Evolutionary conservation across 2,329 filamentous ascomycete genomes (phyloP), one percentile per base, ranked within the genome.

Genomic region (Nemania bipapillata): DNA sequence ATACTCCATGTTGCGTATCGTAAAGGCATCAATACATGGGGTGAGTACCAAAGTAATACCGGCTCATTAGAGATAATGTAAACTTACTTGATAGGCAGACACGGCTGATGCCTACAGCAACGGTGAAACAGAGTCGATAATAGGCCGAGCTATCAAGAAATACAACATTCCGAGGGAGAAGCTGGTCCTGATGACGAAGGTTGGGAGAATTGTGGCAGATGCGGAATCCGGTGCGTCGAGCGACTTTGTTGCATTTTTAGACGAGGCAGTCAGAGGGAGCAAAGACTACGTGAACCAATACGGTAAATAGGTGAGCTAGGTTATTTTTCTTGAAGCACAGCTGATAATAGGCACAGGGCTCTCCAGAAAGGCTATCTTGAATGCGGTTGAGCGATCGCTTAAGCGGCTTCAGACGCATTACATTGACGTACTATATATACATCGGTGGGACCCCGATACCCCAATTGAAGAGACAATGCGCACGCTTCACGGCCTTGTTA

Each of bases 381-480:
- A 78, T 71, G 74, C 77, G 66, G 79, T 81, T 47, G 77, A 80
- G 61, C 77, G 76, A 6, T 79, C 76, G 4, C 76, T 81, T 12
- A 73, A 74, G 73, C 76, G 80, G 12, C 79, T 90, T 15, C 83
- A 83, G 30, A 86, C 84, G 1, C 74, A 76, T 28, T 89, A 76
- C 54, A 74, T 76, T 64, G 75, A 76, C 63, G 50, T 76, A 12
- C 80, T 89, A 12, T 86, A 89, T 77, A 88, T 91, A 67, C 89
- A 91, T 75, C 83, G 89, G 24, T 84, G 88, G 69, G 88, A 91
- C 74, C 77, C 79, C 3, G 78, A 81, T 2, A 86, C 84, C 5
- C 84, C 86, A 0, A 77, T 83, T 4, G 86, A 89, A 76, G 88
- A 90, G 80, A 89, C 87, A 15, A 90, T 90, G 88, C 83, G 84